Evolutionary conservation across 2,329 filamentous ascomycete genomes (phyloP), one percentile per base, ranked within the genome.

Genomic region (Ophiosphaerella narmari): DNA sequence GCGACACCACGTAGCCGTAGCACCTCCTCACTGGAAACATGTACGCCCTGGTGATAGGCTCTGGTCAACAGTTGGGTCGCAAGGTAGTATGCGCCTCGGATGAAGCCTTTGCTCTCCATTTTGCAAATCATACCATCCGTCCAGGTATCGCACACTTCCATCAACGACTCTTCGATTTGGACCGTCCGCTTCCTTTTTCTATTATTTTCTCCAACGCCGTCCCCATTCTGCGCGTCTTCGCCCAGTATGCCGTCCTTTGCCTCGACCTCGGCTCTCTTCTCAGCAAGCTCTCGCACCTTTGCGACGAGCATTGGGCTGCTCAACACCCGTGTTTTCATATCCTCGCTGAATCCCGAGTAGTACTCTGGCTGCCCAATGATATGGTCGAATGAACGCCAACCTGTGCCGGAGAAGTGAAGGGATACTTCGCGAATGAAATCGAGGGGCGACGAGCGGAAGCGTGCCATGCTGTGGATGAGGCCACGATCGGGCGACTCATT

Each of bases 51-150:
- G 67, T 97, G 91, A 72, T 99, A 99, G 5, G 94, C 93, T 53
- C 94, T 80, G 4, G 93, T 95, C 54, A 97, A 79, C 39, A 97
- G 80, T 74, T 97, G 93, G 1, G 92, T 96, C 40, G 80, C 81
- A 34, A 96, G 70, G 71, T 97, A 99, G 71, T 97, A 97, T 39
- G 94, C 93, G 21, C 90, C 86, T 41, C 94, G 81, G 61, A 99
- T 96, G 68, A 97, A 97, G 2, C 84, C 79, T 70, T 92, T 95
- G 79, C 88, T 95, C 74, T 99, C 94, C 82, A 97, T 93, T 76
- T 99, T 99, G 82, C 93, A 97, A 55, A 99, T 97, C 94, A 99
- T 97, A 56, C 88, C 85, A 68, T 96, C 91, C 21, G 91, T 90
- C 82, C 94, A 87, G 59, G 88, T 86, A 57, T 94, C 90, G 4